Percentiles rank a stretch among this genome's conserved stretches.
Evolutionary conservation across 805 yeast species (phyloP).

Genomic region (Saccharomyces paradoxus): DNA sequence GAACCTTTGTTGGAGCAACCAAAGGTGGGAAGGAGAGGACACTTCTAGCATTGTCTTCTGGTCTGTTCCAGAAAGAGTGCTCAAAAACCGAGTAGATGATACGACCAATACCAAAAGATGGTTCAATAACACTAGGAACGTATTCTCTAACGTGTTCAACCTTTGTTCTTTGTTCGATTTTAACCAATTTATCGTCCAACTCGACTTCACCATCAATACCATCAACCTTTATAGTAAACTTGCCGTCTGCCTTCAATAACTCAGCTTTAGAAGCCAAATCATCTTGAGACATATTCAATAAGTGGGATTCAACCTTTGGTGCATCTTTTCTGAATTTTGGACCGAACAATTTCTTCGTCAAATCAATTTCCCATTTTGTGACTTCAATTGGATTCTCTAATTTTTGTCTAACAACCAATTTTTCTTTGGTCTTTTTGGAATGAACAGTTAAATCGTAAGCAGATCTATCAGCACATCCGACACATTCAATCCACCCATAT

Average conservation of each 20-base stretch:
- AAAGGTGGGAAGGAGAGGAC: slow-evolving; percentile 88
- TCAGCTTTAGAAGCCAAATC: slow-evolving; percentile 71
- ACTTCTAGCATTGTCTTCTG: slow-evolving; percentile 81
- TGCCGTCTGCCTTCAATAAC: slow-evolving; percentile 54
- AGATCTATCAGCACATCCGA: slow-evolving; percentile 98
- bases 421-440: slow-evolving; percentile 89
- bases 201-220: slow-evolving; percentile 59
- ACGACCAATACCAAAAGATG: slow-evolving; percentile 98
- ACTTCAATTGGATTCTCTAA: slow-evolving; percentile 77
- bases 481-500: slow-evolving; percentile 99
- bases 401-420: slow-evolving; percentile 86
- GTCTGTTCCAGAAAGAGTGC: slow-evolving; percentile 92
- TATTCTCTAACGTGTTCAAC: slow-evolving; percentile 90
- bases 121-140: slow-evolving; percentile 96
- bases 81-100: slow-evolving; percentile 87
- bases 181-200: slow-evolving; percentile 62
- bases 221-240: slow-evolving; percentile 59
- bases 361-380: slow-evolving; percentile 74
- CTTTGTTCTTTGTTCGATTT: slow-evolving; percentile 68
- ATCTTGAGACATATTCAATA: slow-evolving; percentile 67
- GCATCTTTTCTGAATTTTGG: slow-evolving; percentile 97
- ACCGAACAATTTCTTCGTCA: slow-evolving; percentile 93
- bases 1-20: slow-evolving; percentile 96
- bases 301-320: slow-evolving; percentile 78
- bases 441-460: slow-evolving; percentile 97